Percentiles rank a stretch among this genome's conserved stretches.
phyloP scores from a whole-genome alignment of 805 yeast species.

The Candida ficus region DNA sequence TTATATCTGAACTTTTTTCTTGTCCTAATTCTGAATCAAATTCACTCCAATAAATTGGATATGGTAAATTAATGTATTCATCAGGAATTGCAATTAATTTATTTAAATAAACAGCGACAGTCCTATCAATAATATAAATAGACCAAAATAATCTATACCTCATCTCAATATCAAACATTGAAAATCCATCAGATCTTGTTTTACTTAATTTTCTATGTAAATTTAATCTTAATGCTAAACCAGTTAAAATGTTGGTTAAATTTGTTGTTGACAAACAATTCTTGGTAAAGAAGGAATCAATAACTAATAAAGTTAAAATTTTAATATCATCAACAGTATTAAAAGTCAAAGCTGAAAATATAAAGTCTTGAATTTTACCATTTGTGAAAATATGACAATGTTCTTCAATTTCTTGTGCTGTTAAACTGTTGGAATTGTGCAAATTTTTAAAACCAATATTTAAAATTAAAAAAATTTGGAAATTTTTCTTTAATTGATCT shows the following conservation, averaged over 20 bases:
- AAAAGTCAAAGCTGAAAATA: conserved; percentile 25
- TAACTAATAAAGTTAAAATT: conserved; percentile 40
- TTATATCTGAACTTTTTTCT: background rate
- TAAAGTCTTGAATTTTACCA: conserved; percentile 6
- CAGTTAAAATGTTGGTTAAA: conserved; percentile 42
- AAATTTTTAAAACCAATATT: conserved; percentile 20
- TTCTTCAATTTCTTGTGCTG: conserved; percentile 9
- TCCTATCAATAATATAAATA: conserved; percentile 42
- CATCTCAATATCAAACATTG: conserved; percentile 31
- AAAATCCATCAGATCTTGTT: conserved; percentile 11
- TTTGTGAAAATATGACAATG: conserved; percentile 11
- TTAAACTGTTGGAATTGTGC: conserved; percentile 7
- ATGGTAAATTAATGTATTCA: conserved; percentile 43
- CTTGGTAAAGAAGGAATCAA: conserved; percentile 49
- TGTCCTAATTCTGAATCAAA: conserved; percentile 18
- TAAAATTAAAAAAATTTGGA: conserved; percentile 17
- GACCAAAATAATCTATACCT: conserved; percentile 46
- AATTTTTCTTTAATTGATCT: conserved; percentile 9
- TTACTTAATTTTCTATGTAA: conserved; percentile 34
- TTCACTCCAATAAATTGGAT: conserved; percentile 31
- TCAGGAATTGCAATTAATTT: conserved; percentile 47
- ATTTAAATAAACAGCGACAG: conserved; percentile 47
- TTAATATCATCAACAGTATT: conserved; percentile 39
- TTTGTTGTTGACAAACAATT: conserved; percentile 52
- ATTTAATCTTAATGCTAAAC: conserved; percentile 42